These are phyloP conservation scores for Jamesozyma jinghongensis DNA, from an alignment of 805 yeast genomes.

Conservation along the genomic window DNA sequence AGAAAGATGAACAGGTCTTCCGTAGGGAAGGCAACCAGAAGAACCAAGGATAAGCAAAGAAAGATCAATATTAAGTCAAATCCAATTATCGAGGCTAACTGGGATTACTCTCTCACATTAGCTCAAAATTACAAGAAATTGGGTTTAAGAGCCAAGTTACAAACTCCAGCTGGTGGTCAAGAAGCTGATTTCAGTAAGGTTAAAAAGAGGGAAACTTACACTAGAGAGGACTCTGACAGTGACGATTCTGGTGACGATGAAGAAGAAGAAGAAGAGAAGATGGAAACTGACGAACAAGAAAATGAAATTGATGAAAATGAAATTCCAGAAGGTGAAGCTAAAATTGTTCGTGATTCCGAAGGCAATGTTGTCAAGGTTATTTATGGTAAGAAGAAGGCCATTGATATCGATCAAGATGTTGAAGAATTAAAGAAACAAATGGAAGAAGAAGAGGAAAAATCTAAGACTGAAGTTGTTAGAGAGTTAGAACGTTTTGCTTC, in stretches of 20 bases:
- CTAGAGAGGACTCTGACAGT: slow-evolving; percentile 21
- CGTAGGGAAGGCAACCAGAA: slow-evolving; percentile 59
- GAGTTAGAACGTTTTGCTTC: slow-evolving; percentile 58
- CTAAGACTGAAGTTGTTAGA: slow-evolving; percentile 49
- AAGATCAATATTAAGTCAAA: slow-evolving; percentile 58
- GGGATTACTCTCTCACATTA: slow-evolving; percentile 79
- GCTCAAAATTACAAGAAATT: slow-evolving; percentile 78
- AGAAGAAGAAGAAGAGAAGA: slow-evolving; percentile 10
- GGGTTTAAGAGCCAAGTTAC: slow-evolving; percentile 64
- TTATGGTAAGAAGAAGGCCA: slow-evolving; percentile 53
- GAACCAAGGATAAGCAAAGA: slow-evolving; percentile 60
- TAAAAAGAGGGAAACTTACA: slow-evolving; percentile 31
- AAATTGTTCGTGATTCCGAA: slow-evolving; percentile 58
- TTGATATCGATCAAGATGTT: slow-evolving; percentile 29
- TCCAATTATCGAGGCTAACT: slow-evolving; percentile 77
- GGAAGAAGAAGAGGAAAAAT: slow-evolving; percentile 15
- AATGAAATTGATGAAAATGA: slow-evolving; percentile 35
- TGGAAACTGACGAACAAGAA: slow-evolving; percentile 8
- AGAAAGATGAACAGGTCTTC: slow-evolving; percentile 75
- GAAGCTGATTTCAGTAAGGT: slow-evolving; percentile 46
- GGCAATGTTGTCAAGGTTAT: slow-evolving; percentile 60
- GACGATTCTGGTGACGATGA: slow-evolving; percentile 35
- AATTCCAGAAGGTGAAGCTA: slow-evolving; percentile 73
- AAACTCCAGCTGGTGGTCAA: slow-evolving; percentile 69
- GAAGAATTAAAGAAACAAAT: slow-evolving; percentile 20